Evolutionary conservation across 257 asterid genomes (phyloP), one percentile per base, ranked within the genome.

Genomic region (Buddleja alternifolia): DNA sequence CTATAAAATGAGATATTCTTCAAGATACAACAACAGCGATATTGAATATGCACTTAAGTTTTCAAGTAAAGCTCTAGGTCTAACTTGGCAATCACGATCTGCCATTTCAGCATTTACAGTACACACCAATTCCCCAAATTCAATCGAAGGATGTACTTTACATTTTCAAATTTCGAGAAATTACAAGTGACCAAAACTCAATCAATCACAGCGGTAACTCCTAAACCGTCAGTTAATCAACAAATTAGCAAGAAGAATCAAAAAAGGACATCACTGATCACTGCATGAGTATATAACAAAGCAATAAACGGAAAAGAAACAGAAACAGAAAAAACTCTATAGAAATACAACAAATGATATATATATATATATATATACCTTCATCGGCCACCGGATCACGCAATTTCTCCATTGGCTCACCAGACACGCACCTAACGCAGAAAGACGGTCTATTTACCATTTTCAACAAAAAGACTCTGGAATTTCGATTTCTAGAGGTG

Each of bases 391-490:
- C 51, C 51, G 84, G 73, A 69, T 80, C 85, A 46, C 70, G 70
- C 45, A 76, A 45, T 21, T 19, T 73, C 46, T 81, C 92, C 81
- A 69, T 80, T 24, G 84, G 79, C 55, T 82, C 78, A 60, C 84
- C 71, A 47, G 85, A 80, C 52, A 82, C 81, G 55, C 79, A 85
- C 67, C 77, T 83, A 47, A 86, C 80, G 52, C 75, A 63, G 36
- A 82, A 78, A n/a, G 75, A 66, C 67, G 87, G 81, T 44, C 34
- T 29, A 29, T 81, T 79, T 6, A 45, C 71, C 79, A 82, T 71
- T 53, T 58, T 66, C 51, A 60, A 62, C 69, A 84, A 63, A 39
- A 83, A 25, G 4, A 83, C 78, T 9, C 57, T 84, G 8, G 82
- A 76, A 65, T 70, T 73, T 34, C 83, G 74, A 70, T 60, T 56